A percentile compares a stretch with the other conserved stretches of the same genome.
Conservation (phyloP, 225 moss, liverwort and hornwort species). For the Marchantia polymorpha region DNA sequence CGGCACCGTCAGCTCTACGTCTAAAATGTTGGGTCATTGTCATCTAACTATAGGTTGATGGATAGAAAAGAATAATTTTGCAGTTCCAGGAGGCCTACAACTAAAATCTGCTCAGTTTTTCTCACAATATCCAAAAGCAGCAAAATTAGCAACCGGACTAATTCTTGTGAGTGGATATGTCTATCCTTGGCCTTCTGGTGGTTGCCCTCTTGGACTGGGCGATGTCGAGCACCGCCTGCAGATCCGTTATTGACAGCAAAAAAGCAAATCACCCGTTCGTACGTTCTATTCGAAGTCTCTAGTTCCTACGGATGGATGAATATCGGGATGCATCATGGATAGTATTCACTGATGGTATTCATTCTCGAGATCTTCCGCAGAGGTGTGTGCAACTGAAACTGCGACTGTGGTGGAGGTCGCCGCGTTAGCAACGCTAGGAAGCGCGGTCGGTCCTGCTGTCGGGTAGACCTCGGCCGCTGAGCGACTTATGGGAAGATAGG, state of each 20-base stretch:
- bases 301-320: background rate
- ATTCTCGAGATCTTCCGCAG: slow-evolving; percentile 13
- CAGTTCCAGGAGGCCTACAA: no score
- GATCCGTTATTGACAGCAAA: background rate
- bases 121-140: no score
- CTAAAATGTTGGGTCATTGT: no score
- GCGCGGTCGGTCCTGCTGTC: background rate
- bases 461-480: background rate
- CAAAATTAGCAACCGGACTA: no score
- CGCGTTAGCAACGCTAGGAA: background rate
- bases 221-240: no score
- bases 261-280: background rate
- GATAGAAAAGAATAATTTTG: no score
- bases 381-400: background rate
- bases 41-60: no score
- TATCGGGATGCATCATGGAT: background rate
- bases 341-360: background rate
- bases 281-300: background rate
- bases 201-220: no score
- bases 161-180: no score
- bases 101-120: no score
- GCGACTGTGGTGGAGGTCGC: background rate
- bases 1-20: no score
- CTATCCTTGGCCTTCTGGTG: no score
- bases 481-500: background rate